Percentiles rank a stretch among this genome's conserved stretches.
These are phyloP conservation scores for Vickermania spadyakhi DNA, from an alignment of 208 protist genomes.

Conservation along the genomic window DNA sequence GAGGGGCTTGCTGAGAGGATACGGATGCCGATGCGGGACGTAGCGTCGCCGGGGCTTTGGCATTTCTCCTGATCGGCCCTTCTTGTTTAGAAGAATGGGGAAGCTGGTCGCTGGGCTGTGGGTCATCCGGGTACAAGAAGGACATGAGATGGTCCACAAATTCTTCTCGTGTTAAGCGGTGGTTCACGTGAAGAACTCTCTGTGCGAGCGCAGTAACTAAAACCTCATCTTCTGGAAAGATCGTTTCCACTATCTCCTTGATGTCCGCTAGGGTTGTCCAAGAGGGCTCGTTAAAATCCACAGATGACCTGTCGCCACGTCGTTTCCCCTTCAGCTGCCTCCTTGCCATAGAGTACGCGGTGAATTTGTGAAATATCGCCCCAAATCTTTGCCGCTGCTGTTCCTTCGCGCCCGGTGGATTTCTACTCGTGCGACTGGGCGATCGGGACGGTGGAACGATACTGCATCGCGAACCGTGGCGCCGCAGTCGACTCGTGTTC, in stretches of 20 bases:
- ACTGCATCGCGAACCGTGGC: too few species aligned
- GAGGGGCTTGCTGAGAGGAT: too few species aligned
- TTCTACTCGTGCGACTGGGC: too few species aligned
- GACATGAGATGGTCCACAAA: background rate
- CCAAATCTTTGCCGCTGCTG: conserved; percentile 47
- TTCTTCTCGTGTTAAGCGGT: background rate
- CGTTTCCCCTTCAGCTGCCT: too few species aligned
- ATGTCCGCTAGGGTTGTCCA: background rate
- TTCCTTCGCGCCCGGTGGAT: conserved; percentile 21
- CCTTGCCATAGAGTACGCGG: conserved; percentile 11
- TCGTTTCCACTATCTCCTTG: background rate
- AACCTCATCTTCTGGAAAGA: background rate
- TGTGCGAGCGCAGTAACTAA: background rate
- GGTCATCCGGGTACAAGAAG: background rate
- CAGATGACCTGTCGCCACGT: background rate
- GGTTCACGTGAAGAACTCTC: background rate
- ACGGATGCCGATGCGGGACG: too few species aligned
- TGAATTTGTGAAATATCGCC: conserved; percentile 82
- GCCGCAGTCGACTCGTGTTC: too few species aligned
- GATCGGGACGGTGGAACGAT: too few species aligned
- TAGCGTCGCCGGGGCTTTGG: too few species aligned
- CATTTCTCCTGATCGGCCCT: too few species aligned
- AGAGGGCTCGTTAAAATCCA: too few species aligned
- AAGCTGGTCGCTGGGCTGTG: too few species aligned
- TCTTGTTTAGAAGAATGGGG: too few species aligned